Evolutionary conservation across 73 alveolate genomes (phyloP), one percentile per base, ranked within the genome.

Genomic region (Effrenium voratum): DNA sequence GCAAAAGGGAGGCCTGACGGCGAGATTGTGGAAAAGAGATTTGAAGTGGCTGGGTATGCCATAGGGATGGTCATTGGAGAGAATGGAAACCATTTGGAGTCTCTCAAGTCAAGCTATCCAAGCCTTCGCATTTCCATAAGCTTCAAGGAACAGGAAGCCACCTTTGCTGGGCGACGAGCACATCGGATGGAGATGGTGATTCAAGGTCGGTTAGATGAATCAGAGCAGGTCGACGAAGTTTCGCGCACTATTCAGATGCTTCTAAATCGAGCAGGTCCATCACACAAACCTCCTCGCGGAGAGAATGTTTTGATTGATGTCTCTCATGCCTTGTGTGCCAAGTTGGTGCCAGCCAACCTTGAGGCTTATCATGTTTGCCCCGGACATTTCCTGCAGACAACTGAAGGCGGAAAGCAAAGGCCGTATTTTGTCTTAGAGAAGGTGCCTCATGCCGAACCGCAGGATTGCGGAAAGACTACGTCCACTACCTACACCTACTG

Each of bases 211-310:
- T n/a, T n/a, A n/a, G n/a, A n/a, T 10, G 66, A n/a, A 63, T 34
- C 43, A 16, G 57, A 38, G 40, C 40, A 36, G 28, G 79, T 84
- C 3, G 79, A 84, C 24, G 57, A 50, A 8, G 93, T 38, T 8
- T 41, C 32, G 55, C 46, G 93, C 55, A 84, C 30, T 26, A 50
- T 84, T 55, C 77, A 52, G 55, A 34, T 57, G 70, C 46, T 84
- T 41, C 34, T 84, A 19, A 55, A 84, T 55, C 76, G 93, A 38
- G 93, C 93, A 34, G 93, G 93, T 57, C 79, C 93, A 34, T 84
- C 79, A 30, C 93, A 84, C 93, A 84, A 84, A 38, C 79, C 93
- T 84, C 93, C 93, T 5, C 93, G 52, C 34, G 38, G 28, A 28
- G 49, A 84, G 28, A 38, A 10, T 28, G 73, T 55, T 2, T 36